Percentiles rank a stretch among this genome's conserved stretches.
Evolutionary conservation across 148 eudicot genomes (phyloP).

Genomic region (Chenopodium formosanum): DNA sequence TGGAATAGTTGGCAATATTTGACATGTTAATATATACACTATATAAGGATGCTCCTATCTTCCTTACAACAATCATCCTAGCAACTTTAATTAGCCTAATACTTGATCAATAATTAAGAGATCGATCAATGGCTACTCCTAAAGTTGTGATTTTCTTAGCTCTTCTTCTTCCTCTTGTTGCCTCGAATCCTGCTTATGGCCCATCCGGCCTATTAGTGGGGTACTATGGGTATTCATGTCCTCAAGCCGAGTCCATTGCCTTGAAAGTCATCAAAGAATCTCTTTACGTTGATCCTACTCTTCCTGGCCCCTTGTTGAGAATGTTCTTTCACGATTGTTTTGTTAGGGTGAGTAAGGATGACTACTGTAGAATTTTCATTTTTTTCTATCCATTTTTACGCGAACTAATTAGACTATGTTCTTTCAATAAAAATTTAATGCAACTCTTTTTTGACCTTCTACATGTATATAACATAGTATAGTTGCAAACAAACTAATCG

Average conservation of each 20-base stretch:
- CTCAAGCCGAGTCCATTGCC: conserved; percentile 38
- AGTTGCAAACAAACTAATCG: neutral
- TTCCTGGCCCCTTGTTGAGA: conserved; percentile 43
- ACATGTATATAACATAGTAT: neutral
- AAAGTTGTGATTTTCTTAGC: conserved; percentile 1
- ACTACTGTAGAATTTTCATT: neutral
- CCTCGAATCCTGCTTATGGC: conserved; percentile 10
- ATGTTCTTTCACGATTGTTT: conserved; percentile 66
- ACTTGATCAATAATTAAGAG: neutral
- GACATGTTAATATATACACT: neutral
- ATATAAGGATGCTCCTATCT: neutral
- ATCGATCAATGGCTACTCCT: neutral
- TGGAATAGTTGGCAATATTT: neutral
- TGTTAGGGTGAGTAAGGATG: conserved; percentile 38
- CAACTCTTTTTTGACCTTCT: neutral
- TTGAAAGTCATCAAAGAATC: conserved; percentile 14
- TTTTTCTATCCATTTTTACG: neutral
- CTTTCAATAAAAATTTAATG: no score
- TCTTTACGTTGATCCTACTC: conserved; percentile 35
- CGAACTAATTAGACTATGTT: no score
- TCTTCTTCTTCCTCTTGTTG: conserved; percentile 11
- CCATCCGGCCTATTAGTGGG: conserved; percentile 29
- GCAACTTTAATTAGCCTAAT: neutral
- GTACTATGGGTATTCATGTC: conserved; percentile 37
- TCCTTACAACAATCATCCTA: neutral